A percentile compares a stretch with the other conserved stretches of the same genome.
Evolutionary conservation across 2,329 filamentous ascomycete genomes (phyloP).

Genomic region (Bertia moriformis): DNA sequence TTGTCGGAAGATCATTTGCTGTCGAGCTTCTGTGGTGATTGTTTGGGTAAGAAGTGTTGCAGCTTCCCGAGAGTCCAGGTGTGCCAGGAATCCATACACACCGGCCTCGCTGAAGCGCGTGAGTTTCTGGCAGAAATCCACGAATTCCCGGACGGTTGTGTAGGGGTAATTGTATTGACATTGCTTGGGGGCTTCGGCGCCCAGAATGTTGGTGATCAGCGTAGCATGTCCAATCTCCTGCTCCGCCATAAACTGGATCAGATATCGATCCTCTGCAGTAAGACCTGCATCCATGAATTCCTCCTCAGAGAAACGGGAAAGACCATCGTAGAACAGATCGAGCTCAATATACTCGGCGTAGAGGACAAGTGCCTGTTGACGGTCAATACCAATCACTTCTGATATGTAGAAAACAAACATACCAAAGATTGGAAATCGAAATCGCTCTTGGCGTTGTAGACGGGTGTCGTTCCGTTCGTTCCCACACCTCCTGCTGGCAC

Average conservation of each 20-base stretch:
- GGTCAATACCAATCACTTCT: background rate
- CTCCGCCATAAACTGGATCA: slow-evolving; percentile 64
- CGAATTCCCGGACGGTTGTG: slow-evolving; percentile 57
- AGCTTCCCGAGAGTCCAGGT: slow-evolving; percentile 63
- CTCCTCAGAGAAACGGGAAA: slow-evolving; percentile 51
- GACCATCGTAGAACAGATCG: slow-evolving; percentile 66
- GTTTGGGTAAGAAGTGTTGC: slow-evolving; percentile 61
- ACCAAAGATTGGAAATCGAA: slow-evolving; percentile 67
- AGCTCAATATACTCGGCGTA: slow-evolving; percentile 80
- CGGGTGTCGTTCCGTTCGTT: slow-evolving; percentile 62
- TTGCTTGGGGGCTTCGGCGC: slow-evolving; percentile 51
- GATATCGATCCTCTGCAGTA: slow-evolving; percentile 49
- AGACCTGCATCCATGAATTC: slow-evolving; percentile 60
- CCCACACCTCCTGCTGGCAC: slow-evolving; percentile 59
- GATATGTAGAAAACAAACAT: slow-evolving; percentile 9
- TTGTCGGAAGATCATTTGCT: slow-evolving; percentile 75
- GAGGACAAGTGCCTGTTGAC: slow-evolving; percentile 40
- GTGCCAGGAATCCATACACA: slow-evolving; percentile 67
- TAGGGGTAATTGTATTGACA: slow-evolving; percentile 76
- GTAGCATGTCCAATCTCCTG: slow-evolving; percentile 70
- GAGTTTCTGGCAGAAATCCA: slow-evolving; percentile 77
- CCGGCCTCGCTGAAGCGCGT: slow-evolving; percentile 69
- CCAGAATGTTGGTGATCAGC: slow-evolving; percentile 64
- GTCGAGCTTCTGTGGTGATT: slow-evolving; percentile 65
- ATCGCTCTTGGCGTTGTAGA: slow-evolving; percentile 66